A percentile compares a stretch with the other conserved stretches of the same genome.
Conservation (phyloP, 331 rosid genomes). For the Prunus yedoensis region DNA sequence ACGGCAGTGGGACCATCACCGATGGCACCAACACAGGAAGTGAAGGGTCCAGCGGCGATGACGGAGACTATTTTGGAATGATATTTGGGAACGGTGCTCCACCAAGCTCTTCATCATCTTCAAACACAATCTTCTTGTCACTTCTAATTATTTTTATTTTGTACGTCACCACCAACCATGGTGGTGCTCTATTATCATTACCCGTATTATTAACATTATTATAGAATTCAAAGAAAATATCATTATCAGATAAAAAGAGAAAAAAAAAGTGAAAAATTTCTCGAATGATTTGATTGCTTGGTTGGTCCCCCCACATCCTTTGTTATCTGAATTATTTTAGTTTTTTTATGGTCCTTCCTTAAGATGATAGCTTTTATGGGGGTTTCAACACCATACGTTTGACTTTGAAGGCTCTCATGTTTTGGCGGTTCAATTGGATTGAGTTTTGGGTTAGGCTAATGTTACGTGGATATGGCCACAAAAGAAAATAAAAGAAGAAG, state of each 20-base stretch:
- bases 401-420: not conserved
- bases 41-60: constrained; percentile 40
- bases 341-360: no score
- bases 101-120: constrained; percentile 19
- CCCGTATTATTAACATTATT: constrained; percentile 27
- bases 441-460: constrained; percentile 8
- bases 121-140: constrained; percentile 43
- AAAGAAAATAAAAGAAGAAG: constrained; percentile 10
- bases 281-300: not conserved
- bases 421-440: not conserved
- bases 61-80: constrained; percentile 70
- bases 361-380: not conserved
- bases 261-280: constrained; percentile 5
- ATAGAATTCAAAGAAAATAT: constrained; percentile 27
- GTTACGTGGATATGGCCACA: not conserved
- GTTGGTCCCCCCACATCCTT: constrained; percentile 4
- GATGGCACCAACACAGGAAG: constrained; percentile 43
- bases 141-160: constrained; percentile 48
- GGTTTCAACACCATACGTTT: not conserved
- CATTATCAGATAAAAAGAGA: constrained; percentile 13
- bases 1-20: constrained; percentile 47
- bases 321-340: not conserved
- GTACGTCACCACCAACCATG: constrained; percentile 46
- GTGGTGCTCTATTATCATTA: constrained; percentile 30
- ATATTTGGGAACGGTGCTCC: constrained; percentile 55